Conservation (phyloP, 2,329 filamentous ascomycete genomes). For the Fragosphaeria purpurea region DNA sequence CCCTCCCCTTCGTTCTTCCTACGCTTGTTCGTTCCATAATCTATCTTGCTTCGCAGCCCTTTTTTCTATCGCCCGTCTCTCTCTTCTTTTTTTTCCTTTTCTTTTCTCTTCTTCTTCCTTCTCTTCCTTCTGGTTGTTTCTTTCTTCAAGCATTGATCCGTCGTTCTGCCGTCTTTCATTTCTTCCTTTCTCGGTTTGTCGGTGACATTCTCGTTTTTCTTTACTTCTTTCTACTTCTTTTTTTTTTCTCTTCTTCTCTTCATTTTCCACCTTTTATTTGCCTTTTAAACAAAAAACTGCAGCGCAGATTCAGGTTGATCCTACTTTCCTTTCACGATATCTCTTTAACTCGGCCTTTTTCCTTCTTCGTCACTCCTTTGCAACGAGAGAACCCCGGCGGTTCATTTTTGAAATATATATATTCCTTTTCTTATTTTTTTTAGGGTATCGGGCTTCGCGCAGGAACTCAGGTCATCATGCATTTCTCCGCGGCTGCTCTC, state of each 20-base stretch:
- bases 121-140: slow-evolving; percentile 4
- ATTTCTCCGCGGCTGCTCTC: slow-evolving; percentile 13
- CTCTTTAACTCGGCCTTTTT: neutral
- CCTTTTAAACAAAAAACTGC: slow-evolving; percentile 7
- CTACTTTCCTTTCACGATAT: slow-evolving; percentile 1
- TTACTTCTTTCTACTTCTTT: slow-evolving; percentile 2
- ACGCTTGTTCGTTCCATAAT: too few relatives aligned
- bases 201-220: slow-evolving; percentile 3
- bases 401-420: neutral
- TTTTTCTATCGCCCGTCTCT: neutral
- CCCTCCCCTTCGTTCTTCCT: too few relatives aligned
- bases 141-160: slow-evolving; percentile 1
- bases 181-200: slow-evolving; percentile 5
- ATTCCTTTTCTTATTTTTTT: neutral
- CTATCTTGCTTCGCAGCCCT: too few relatives aligned
- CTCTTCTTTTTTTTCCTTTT: slow-evolving; percentile 3
- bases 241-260: neutral
- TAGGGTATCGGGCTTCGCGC: too few relatives aligned
- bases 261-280: neutral
- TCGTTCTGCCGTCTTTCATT: slow-evolving; percentile 6
- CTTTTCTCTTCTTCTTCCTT: neutral
- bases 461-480: slow-evolving; percentile 10
- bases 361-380: neutral
- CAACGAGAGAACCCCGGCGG: slow-evolving; percentile 1
- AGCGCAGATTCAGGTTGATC: slow-evolving; percentile 11